phyloP scores from a whole-genome alignment of 2,329 filamentous ascomycete species.

The Sporothrix globosa region DNA sequence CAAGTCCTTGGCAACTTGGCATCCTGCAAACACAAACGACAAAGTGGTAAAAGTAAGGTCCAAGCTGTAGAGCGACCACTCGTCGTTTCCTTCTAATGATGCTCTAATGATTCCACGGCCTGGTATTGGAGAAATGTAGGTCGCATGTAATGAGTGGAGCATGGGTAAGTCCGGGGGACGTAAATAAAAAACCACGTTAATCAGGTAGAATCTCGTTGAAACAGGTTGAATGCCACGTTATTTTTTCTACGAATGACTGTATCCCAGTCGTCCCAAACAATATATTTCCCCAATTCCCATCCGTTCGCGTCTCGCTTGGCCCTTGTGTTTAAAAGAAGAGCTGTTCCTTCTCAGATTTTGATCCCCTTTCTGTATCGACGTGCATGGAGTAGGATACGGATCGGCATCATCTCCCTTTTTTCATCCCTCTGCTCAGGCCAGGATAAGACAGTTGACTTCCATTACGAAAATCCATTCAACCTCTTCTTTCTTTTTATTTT shows the following conservation, averaged over 20 bases:
- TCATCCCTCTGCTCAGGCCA: background rate
- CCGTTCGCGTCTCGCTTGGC: background rate
- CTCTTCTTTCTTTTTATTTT: background rate
- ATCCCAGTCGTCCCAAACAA: background rate
- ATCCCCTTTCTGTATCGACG: background rate
- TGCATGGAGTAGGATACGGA: conserved; percentile 8
- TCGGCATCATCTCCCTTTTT: conserved; percentile 16
- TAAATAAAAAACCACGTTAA: background rate
- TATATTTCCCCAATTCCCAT: background rate
- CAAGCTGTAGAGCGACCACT: too few relatives aligned
- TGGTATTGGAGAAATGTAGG: conserved; percentile 7
- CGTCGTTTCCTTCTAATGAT: conserved; percentile 15
- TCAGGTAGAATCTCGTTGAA: too few relatives aligned
- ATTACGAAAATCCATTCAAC: background rate
- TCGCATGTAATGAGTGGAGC: background rate
- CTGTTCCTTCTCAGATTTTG: background rate
- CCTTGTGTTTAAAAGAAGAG: conserved; percentile 1
- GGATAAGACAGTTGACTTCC: background rate
- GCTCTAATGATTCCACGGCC: conserved; percentile 15
- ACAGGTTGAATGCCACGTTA: conserved; percentile 8
- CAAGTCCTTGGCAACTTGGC: conserved; percentile 9
- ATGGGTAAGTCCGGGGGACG: background rate
- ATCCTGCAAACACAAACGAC: conserved; percentile 5
- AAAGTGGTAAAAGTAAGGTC: background rate
- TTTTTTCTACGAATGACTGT: background rate